These are phyloP conservation scores for Ganoderma meredithae DNA, from an alignment of 1,284 basidiomycete genomes.

Conservation along the genomic window DNA sequence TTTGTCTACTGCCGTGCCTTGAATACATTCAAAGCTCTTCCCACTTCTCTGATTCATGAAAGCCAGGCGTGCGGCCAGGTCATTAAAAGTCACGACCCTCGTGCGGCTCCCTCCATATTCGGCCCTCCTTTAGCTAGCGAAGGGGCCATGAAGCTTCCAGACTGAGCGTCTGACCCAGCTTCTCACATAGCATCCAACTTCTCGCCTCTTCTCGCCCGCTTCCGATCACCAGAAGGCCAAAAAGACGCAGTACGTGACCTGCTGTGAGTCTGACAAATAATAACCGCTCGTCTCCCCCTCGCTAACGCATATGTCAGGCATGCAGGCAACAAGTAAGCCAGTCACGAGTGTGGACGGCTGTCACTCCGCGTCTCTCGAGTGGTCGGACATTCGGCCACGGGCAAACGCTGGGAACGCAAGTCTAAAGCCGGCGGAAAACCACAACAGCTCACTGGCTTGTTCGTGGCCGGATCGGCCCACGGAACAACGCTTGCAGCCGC, in stretches of 20 bases:
- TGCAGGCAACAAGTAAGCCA: neutral
- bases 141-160: conserved; percentile 4
- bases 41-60: conserved; percentile 5
- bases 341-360: conserved; percentile 24
- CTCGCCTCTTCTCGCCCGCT: conserved; percentile 3
- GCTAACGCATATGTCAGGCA: conserved; percentile 9
- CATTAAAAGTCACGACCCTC: neutral
- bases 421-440: conserved; percentile 16
- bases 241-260: conserved; percentile 9
- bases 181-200: neutral
- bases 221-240: conserved; percentile 2
- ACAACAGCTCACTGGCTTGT: conserved; percentile 16
- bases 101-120: neutral
- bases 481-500: conserved; percentile 9
- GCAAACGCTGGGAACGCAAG: conserved; percentile 20
- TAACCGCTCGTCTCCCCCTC: neutral
- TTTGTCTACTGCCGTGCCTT: neutral
- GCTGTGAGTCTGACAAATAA: conserved; percentile 9
- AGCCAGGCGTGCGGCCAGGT: neutral
- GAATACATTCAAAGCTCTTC: neutral
- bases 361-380: conserved; percentile 6
- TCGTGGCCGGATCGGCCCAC: neutral
- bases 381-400: conserved; percentile 21
- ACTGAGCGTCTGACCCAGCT: neutral
- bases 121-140: neutral